Conservation (phyloP, 768 basidiomycete species). For the Boletellus ananiceps region DNA sequence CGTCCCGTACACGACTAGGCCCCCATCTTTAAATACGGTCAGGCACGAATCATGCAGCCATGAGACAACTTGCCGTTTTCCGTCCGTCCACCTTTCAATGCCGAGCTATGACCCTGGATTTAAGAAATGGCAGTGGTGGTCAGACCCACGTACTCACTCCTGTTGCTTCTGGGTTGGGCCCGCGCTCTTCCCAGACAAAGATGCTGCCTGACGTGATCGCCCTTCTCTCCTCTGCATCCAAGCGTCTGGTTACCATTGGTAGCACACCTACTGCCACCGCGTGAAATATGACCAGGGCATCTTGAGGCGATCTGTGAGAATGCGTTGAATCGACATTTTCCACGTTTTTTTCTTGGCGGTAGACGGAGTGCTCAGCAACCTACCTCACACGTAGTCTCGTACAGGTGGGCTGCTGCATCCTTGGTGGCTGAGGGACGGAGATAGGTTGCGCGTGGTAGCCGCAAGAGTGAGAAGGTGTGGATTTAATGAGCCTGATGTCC, state of each 20-base stretch:
- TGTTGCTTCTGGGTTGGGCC: constrained; percentile 58
- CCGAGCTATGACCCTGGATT: constrained; percentile 44
- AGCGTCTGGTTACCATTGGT: constrained; percentile 64
- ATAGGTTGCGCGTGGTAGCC: constrained; percentile 14
- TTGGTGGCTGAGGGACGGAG: constrained; percentile 11
- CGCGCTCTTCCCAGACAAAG: constrained; percentile 82
- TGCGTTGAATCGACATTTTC: background rate
- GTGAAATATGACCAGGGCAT: constrained; percentile 74
- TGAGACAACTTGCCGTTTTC: constrained; percentile 36
- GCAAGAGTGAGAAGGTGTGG: constrained; percentile 23
- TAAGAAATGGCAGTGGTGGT: constrained; percentile 4
- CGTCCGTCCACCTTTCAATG: constrained; percentile 81
- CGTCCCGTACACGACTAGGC: constrained; percentile 72
- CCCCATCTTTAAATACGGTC: constrained; percentile 51
- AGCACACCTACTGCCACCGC: constrained; percentile 55
- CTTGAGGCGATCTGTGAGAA: constrained; percentile 44
- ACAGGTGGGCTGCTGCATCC: constrained; percentile 69
- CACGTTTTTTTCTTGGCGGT: background rate
- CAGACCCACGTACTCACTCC: constrained; percentile 43
- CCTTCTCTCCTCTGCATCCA: constrained; percentile 73
- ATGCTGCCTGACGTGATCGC: constrained; percentile 67
- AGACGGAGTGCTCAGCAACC: background rate
- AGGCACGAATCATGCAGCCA: background rate
- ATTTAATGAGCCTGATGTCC: constrained; percentile 26
- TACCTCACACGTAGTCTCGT: constrained; percentile 51